Conservation (phyloP, 1,139 yeast genomes). For the Nakaseomyces bracarensis region DNA sequence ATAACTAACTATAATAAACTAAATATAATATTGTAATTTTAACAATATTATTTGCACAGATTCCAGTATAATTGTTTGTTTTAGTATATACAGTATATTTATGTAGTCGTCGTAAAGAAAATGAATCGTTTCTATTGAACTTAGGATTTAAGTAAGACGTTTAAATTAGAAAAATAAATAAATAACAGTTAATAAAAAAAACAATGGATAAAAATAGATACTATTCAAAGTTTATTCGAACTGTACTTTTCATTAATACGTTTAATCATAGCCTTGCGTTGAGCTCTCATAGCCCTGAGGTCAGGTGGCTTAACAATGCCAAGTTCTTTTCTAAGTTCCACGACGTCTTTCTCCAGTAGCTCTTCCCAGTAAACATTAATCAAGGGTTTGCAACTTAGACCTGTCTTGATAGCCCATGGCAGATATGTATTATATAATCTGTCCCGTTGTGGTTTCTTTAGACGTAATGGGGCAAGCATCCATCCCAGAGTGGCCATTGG, state of each 20-base stretch:
- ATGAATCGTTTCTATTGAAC: no score
- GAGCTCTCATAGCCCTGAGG: slow-evolving; percentile 54
- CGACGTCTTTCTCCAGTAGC: slow-evolving; percentile 60
- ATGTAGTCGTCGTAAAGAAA: no score
- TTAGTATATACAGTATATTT: no score
- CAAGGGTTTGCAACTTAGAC: slow-evolving; percentile 64
- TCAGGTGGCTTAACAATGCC: slow-evolving; percentile 63
- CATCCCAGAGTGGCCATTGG: slow-evolving; percentile 97
- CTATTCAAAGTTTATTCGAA: no score
- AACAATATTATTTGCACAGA: no score
- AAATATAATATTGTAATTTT: no score
- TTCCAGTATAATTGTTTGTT: no score
- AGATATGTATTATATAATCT: slow-evolving; percentile 53
- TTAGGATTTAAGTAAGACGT: no score
- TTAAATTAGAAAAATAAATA: not conserved
- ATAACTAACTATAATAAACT: no score
- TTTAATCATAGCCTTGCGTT: slow-evolving; percentile 20
- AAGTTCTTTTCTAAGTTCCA: slow-evolving; percentile 62
- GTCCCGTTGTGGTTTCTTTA: slow-evolving; percentile 43
- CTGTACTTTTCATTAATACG: slow-evolving; percentile 24
- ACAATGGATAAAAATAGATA: no score
- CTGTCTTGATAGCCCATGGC: slow-evolving; percentile 84
- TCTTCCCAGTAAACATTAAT: slow-evolving; percentile 94
- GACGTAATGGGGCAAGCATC: slow-evolving; percentile 70
- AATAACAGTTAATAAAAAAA: not conserved